These are phyloP conservation scores for Claviceps fusiformis DNA, from an alignment of 2,329 filamentous ascomycete species.

Conservation along the genomic window DNA sequence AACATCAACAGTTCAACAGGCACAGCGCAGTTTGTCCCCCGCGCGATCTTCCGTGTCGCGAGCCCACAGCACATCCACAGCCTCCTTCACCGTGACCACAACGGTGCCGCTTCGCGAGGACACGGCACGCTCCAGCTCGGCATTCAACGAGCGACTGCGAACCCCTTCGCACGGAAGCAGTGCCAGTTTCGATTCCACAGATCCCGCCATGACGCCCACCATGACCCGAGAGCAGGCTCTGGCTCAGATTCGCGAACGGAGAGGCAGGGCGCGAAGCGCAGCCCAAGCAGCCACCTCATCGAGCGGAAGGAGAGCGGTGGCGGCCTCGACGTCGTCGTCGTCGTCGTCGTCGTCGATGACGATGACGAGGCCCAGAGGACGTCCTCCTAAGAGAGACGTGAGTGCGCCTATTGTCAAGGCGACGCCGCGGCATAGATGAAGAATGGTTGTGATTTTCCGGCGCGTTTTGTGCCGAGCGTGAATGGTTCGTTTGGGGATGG, in stretches of 20 bases:
- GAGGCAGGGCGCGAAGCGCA: slow-evolving; percentile 57
- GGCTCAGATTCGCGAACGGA: slow-evolving; percentile 58
- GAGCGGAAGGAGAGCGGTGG: slow-evolving; percentile 44
- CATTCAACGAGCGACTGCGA: slow-evolving; percentile 30
- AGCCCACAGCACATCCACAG: slow-evolving; percentile 30
- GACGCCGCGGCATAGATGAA: slow-evolving; percentile 4
- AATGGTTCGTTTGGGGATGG: background rate
- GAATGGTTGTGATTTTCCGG: background rate
- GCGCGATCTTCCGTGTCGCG: slow-evolving; percentile 17
- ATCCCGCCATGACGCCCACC: slow-evolving; percentile 48
- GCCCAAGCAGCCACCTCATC: slow-evolving; percentile 48
- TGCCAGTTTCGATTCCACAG: slow-evolving; percentile 36
- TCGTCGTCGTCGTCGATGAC: slow-evolving; percentile 45
- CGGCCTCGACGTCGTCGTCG: slow-evolving; percentile 46
- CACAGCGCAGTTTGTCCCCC: slow-evolving; percentile 7
- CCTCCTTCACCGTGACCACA: slow-evolving; percentile 34
- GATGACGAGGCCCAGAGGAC: slow-evolving; percentile 8
- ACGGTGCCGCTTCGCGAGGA: slow-evolving; percentile 39
- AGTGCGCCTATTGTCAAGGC: slow-evolving; percentile 29
- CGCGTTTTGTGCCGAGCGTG: background rate
- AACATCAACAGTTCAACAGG: background rate
- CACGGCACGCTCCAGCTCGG: slow-evolving; percentile 21
- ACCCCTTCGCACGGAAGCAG: slow-evolving; percentile 28
- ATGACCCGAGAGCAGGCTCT: slow-evolving; percentile 64
- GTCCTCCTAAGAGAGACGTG: slow-evolving; percentile 28